A percentile compares a stretch with the other conserved stretches of the same genome.
Conservation (phyloP, 768 basidiomycete species). For the Pleurotus cornucopiae region DNA sequence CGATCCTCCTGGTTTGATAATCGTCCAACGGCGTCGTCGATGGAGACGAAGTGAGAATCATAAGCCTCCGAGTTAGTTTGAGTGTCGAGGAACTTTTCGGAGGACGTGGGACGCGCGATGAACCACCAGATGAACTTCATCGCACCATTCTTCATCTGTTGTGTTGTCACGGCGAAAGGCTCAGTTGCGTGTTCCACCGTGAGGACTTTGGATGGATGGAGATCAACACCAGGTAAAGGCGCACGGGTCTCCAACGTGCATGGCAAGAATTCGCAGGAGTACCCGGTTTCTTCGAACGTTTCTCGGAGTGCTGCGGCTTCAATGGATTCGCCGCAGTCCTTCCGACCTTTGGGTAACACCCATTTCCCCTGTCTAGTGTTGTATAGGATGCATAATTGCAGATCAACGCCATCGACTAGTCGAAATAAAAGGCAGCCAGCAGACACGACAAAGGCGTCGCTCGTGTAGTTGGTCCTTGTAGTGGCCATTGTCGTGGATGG, state of each 20-base stretch:
- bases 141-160: background rate
- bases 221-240: slow-evolving; percentile 40
- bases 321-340: slow-evolving; percentile 51
- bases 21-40: background rate
- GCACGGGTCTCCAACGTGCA: slow-evolving; percentile 52
- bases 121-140: background rate
- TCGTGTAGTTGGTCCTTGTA: slow-evolving; percentile 7
- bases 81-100: background rate
- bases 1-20: background rate
- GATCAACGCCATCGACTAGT: slow-evolving; percentile 10
- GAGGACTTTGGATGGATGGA: slow-evolving; percentile 18
- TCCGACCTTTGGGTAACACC: slow-evolving; percentile 60
- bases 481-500: slow-evolving; percentile 23
- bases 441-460: slow-evolving; percentile 28
- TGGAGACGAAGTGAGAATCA: background rate
- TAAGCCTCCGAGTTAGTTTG: background rate
- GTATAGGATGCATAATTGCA: slow-evolving; percentile 37
- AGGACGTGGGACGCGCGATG: background rate
- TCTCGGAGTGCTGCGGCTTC: slow-evolving; percentile 53
- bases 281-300: slow-evolving; percentile 66
- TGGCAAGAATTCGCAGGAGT: slow-evolving; percentile 45
- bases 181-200: slow-evolving; percentile 20
- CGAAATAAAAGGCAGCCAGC: slow-evolving; percentile 39
- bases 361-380: slow-evolving; percentile 22
- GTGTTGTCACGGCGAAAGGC: slow-evolving; percentile 27